Conservation (phyloP, 176 grass and related monocot genomes). For the Carex scoparia region DNA sequence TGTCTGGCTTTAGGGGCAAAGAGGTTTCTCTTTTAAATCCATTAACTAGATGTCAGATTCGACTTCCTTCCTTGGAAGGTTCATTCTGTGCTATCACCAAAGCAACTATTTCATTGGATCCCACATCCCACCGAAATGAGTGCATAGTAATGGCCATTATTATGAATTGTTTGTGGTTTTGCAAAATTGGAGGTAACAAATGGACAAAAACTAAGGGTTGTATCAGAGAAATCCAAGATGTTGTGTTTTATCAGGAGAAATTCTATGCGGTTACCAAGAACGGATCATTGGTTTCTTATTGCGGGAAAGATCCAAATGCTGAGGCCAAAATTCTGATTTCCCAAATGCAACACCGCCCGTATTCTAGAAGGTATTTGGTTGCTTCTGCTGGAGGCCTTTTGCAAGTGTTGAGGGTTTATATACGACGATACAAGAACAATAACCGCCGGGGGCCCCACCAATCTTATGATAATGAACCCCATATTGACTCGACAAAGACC, state of each 20-base stretch:
- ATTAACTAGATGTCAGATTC: slow-evolving; percentile 23
- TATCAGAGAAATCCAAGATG: slow-evolving; percentile 10
- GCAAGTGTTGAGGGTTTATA: slow-evolving; percentile 23
- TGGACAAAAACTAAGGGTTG: slow-evolving; percentile 12
- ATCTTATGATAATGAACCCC: not conserved
- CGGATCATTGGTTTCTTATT: slow-evolving; percentile 5
- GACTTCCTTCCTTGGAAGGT: slow-evolving; percentile 22
- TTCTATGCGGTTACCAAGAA: slow-evolving; percentile 9
- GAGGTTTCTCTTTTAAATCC: slow-evolving; percentile 20
- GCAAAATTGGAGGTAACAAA: slow-evolving; percentile 19
- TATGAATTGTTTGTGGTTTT: slow-evolving; percentile 14
- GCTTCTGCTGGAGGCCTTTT: slow-evolving; percentile 11
- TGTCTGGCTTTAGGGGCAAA: not conserved
- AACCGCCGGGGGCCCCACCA: not conserved
- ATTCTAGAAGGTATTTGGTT: slow-evolving; percentile 18
- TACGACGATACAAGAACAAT: not conserved
- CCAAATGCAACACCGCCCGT: not conserved
- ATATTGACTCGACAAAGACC: not conserved
- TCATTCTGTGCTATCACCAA: not conserved
- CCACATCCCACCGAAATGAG: not conserved
- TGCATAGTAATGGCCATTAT: slow-evolving; percentile 15
- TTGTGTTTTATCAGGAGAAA: slow-evolving; percentile 2
- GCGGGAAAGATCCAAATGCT: slow-evolving; percentile 19
- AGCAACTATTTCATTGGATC: slow-evolving; percentile 1
- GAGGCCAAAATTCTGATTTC: not conserved